These are phyloP conservation scores for Backusella westeae DNA, from an alignment of 192 early-diverging fungal species.

Conservation along the genomic window DNA sequence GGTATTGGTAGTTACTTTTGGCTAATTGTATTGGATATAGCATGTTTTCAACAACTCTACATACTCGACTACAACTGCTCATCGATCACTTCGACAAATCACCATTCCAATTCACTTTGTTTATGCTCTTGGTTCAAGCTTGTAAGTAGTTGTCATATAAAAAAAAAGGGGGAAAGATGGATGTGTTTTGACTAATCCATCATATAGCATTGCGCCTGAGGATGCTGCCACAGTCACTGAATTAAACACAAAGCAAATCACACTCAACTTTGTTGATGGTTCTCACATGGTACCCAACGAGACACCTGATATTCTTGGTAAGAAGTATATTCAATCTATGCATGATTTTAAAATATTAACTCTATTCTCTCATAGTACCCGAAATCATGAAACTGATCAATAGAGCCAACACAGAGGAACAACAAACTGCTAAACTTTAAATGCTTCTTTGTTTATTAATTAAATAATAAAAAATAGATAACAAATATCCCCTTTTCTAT, in stretches of 20 bases:
- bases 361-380: not conserved
- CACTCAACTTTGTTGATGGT: slow-evolving; percentile 28
- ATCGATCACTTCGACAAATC: slow-evolving; percentile 27
- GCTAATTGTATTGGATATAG: not conserved
- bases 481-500: not conserved
- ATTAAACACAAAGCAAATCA: slow-evolving; percentile 15
- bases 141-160: slow-evolving; percentile 32
- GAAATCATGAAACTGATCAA: slow-evolving; percentile 10
- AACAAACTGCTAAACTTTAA: slow-evolving; percentile 8
- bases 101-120: slow-evolving; percentile 43
- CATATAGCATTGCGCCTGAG: slow-evolving; percentile 7
- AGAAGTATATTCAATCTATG: not conserved
- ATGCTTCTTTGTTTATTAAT: not conserved
- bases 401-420: not conserved
- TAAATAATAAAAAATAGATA: not conserved
- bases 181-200: not conserved
- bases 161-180: not conserved
- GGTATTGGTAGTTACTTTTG: not conserved
- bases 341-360: not conserved
- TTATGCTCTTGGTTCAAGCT: slow-evolving; percentile 33
- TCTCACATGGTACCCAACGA: slow-evolving; percentile 43
- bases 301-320: slow-evolving; percentile 40
- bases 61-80: slow-evolving; percentile 23
- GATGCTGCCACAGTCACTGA: slow-evolving; percentile 16
- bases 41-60: slow-evolving; percentile 17